A percentile compares a stretch with the other conserved stretches of the same genome.
Evolutionary conservation across 345 rosid species (phyloP).

Genomic region (Gynandropsis gynandra): DNA sequence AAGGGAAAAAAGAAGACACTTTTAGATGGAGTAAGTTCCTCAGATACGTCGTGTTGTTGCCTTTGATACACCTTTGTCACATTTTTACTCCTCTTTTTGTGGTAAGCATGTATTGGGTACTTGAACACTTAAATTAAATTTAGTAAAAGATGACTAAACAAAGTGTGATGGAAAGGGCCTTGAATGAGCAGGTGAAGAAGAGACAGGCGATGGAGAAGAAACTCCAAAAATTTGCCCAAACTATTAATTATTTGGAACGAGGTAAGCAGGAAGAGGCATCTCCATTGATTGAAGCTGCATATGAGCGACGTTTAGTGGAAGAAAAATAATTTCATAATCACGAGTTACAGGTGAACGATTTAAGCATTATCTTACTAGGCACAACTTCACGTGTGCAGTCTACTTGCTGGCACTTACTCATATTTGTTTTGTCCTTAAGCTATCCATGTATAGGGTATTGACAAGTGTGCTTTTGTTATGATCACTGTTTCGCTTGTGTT

Average conservation of each 20-base stretch:
- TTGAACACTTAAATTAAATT: constrained; percentile 4
- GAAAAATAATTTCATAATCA: constrained; percentile 75
- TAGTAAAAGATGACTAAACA: constrained; percentile 88
- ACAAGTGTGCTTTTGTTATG: too few species aligned
- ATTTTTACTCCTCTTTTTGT: too few species aligned
- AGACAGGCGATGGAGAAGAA: constrained; percentile 96
- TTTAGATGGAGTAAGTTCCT: too few species aligned
- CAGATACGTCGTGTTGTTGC: constrained; percentile 26
- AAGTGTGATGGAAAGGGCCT: too few species aligned
- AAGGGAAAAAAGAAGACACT: constrained; percentile 71
- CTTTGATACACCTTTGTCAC: constrained; percentile 1
- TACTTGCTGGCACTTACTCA: neutral
- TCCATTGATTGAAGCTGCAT: constrained; percentile 89
- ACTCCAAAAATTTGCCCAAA: constrained; percentile 71
- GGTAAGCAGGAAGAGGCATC: constrained; percentile 97
- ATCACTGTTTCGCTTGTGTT: too few species aligned
- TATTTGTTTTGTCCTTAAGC: neutral
- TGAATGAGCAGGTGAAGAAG: too few species aligned
- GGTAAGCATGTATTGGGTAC: too few species aligned
- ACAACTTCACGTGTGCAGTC: too few species aligned
- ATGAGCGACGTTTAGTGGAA: constrained; percentile 72
- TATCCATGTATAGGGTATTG: neutral
- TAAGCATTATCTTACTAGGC: neutral
- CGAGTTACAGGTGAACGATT: constrained; percentile 63
- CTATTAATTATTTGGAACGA: constrained; percentile 92